Percentiles rank a stretch among this genome's conserved stretches.
Evolutionary conservation across 768 basidiomycete species (phyloP).

Genomic region (Austroboletus eburneus): DNA sequence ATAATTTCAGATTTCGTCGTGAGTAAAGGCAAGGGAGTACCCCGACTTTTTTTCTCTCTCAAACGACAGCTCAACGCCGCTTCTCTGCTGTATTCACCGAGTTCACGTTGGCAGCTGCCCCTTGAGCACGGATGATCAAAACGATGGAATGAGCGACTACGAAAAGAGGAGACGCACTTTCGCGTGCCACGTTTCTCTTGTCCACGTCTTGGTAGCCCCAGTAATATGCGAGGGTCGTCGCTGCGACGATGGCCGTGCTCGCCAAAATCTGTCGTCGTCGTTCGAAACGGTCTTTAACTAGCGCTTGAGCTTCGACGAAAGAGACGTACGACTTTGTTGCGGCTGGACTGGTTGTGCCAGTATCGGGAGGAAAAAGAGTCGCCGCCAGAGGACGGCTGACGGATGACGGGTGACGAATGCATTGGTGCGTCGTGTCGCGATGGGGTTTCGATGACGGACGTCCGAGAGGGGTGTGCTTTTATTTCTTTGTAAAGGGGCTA

Average conservation of each 20-base stretch:
- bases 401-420: constrained; percentile 21
- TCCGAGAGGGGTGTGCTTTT: background rate
- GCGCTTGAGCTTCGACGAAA: background rate
- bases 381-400: constrained; percentile 22
- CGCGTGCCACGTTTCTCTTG: constrained; percentile 24
- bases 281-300: background rate
- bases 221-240: constrained; percentile 32
- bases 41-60: no score
- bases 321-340: constrained; percentile 28
- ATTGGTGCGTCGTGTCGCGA: constrained; percentile 5
- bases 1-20: no score
- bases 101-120: constrained; percentile 9
- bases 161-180: constrained; percentile 11
- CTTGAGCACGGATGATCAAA: constrained; percentile 1
- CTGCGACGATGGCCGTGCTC: constrained; percentile 23
- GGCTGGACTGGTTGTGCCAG: constrained; percentile 31
- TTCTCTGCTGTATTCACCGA: constrained; percentile 13
- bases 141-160: background rate
- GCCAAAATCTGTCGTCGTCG: constrained; percentile 23
- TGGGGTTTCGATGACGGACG: background rate
- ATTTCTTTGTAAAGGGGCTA: constrained; percentile 19
- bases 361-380: constrained; percentile 28
- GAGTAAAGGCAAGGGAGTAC: no score
- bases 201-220: constrained; percentile 35
- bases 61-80: constrained; percentile 14